Conservation (phyloP, 1,139 yeast genomes). For the Suhomyces guaymorum region DNA sequence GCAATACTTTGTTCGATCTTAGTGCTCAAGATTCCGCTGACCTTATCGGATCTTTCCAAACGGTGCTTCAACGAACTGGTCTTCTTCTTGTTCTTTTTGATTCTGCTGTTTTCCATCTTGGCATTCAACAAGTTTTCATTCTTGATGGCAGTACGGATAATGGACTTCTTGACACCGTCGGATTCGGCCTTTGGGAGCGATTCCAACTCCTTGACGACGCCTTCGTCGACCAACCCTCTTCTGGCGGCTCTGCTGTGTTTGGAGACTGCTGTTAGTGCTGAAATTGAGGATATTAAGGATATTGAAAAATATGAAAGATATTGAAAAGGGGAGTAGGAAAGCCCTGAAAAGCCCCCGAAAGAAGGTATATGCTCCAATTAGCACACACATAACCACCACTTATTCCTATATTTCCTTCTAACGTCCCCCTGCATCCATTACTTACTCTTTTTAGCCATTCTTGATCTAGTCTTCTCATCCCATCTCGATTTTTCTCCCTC, state of each 20-base stretch:
- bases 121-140: slow-evolving; percentile 62
- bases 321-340: too few species aligned
- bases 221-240: slow-evolving; percentile 48
- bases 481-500: too few species aligned
- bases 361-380: too few species aligned
- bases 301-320: too few species aligned
- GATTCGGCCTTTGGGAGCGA: slow-evolving; percentile 57
- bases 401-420: background rate
- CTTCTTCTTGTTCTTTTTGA: slow-evolving; percentile 37
- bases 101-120: slow-evolving; percentile 50
- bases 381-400: too few species aligned
- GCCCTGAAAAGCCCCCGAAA: too few species aligned
- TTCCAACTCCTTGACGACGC: slow-evolving; percentile 48
- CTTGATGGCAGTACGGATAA: slow-evolving; percentile 67
- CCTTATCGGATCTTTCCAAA: slow-evolving; percentile 50
- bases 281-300: too few species aligned
- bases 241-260: slow-evolving; percentile 79
- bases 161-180: slow-evolving; percentile 59
- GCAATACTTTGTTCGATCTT: slow-evolving; percentile 66
- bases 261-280: slow-evolving; percentile 44
- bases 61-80: slow-evolving; percentile 37
- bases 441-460: slow-evolving; percentile 37
- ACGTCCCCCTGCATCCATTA: slow-evolving; percentile 7
- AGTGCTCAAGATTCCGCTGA: slow-evolving; percentile 57
- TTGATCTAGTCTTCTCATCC: slow-evolving; percentile 10